phyloP scores from a whole-genome alignment of 306 rosid genomes.

The Casuarina glauca region DNA sequence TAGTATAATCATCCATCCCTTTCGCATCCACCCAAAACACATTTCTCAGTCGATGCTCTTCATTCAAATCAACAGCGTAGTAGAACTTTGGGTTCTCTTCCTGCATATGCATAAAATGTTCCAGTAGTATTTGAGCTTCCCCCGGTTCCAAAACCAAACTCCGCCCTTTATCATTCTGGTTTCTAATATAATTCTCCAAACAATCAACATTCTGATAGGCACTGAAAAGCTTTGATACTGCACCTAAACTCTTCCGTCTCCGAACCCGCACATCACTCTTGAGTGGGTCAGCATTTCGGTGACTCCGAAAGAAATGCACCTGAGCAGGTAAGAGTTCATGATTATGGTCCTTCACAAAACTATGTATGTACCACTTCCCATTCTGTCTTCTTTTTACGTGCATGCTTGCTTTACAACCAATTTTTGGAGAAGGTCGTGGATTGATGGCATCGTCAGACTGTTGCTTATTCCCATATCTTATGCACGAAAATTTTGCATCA shows the following conservation, averaged over 20 bases:
- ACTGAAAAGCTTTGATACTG: constrained; percentile 43
- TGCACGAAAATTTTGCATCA: constrained; percentile 66
- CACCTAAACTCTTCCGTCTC: constrained; percentile 46
- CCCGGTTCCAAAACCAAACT: constrained; percentile 53
- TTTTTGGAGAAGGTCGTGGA: constrained; percentile 67
- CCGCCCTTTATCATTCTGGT: constrained; percentile 47
- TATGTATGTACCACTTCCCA: constrained; percentile 61
- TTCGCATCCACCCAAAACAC: constrained; percentile 70
- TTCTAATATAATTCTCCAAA: constrained; percentile 48
- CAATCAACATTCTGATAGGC: constrained; percentile 61
- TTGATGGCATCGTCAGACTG: constrained; percentile 68
- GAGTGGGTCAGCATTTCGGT: constrained; percentile 49
- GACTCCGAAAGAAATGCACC: constrained; percentile 62
- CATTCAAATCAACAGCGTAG: constrained; percentile 63
- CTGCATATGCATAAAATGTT: constrained; percentile 57
- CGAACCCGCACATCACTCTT: constrained; percentile 55
- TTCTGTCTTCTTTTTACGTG: constrained; percentile 61
- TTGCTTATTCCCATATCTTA: constrained; percentile 65
- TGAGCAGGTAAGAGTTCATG: constrained; percentile 64
- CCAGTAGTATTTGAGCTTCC: constrained; percentile 60
- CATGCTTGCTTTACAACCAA: constrained; percentile 67
- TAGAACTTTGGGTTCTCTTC: constrained; percentile 63
- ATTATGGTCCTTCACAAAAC: constrained; percentile 61
- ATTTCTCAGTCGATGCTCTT: constrained; percentile 59
- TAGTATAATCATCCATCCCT: constrained; percentile 54